Percentiles rank a stretch among this genome's conserved stretches.
Evolutionary conservation across 495 filamentous ascomycete genomes (phyloP).

Genomic region (Aspergillus sparsus): DNA sequence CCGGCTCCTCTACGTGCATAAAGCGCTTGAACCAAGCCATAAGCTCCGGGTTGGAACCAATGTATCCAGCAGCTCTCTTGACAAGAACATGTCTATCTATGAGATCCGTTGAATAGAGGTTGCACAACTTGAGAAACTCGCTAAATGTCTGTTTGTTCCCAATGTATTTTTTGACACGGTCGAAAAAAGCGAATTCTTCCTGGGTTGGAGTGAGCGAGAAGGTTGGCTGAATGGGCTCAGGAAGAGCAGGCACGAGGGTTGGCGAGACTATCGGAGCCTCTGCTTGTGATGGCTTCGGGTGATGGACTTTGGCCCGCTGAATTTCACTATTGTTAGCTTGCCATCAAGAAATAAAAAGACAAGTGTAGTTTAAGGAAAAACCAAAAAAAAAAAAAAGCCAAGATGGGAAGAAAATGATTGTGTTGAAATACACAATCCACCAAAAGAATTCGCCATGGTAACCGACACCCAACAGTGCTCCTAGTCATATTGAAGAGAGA

Average conservation of each 20-base stretch:
- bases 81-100: slow-evolving; percentile 80
- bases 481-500: no score
- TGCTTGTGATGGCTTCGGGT: slow-evolving; percentile 59
- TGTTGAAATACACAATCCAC: no score
- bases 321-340: slow-evolving; percentile 10
- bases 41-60: slow-evolving; percentile 84
- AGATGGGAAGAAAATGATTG: no score
- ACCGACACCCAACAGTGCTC: no score
- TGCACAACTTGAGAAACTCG: slow-evolving; percentile 94
- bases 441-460: no score
- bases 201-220: slow-evolving; percentile 56
- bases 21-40: slow-evolving; percentile 83
- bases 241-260: slow-evolving; percentile 80
- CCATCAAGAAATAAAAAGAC: not conserved
- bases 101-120: slow-evolving; percentile 86
- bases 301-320: slow-evolving; percentile 64
- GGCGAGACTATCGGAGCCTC: slow-evolving; percentile 79
- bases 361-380: not conserved
- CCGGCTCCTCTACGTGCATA: slow-evolving; percentile 64
- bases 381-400: not conserved
- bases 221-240: slow-evolving; percentile 78
- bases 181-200: slow-evolving; percentile 92
- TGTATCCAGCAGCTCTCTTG: slow-evolving; percentile 78
- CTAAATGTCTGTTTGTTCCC: slow-evolving; percentile 86
- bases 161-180: slow-evolving; percentile 94